These are phyloP conservation scores for Cronartium quercuum DNA, from an alignment of 1,284 basidiomycete genomes.

Conservation along the genomic window DNA sequence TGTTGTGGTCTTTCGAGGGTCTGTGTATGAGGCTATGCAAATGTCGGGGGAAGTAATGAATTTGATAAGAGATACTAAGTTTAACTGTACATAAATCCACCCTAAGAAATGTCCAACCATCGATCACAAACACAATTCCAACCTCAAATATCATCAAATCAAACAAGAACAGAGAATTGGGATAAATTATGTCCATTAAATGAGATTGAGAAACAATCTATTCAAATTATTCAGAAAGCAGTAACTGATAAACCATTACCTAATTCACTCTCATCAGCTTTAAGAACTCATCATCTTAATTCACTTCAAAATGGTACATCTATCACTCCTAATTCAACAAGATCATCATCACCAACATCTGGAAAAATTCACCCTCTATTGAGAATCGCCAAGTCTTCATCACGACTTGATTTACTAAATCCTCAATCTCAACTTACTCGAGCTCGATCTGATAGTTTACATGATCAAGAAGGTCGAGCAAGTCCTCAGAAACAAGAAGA, in stretches of 20 bases:
- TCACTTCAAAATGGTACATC: background rate
- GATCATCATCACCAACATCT: background rate
- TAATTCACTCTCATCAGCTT: no score
- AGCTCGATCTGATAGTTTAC: no score
- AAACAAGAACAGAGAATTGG: conserved; percentile 13
- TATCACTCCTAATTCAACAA: background rate
- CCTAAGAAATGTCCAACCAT: no score
- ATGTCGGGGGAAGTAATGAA: no score
- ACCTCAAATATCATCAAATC: no score
- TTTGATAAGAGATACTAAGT: no score
- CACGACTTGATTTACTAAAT: background rate
- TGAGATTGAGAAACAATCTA: conserved; percentile 13
- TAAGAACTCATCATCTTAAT: background rate
- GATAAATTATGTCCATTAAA: conserved; percentile 10
- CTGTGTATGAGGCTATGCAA: no score
- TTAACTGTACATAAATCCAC: no score
- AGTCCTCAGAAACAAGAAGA: background rate
- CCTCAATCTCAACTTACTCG: background rate
- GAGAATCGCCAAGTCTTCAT: background rate
- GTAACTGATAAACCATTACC: background rate
- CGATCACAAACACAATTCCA: no score
- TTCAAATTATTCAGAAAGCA: conserved; percentile 15
- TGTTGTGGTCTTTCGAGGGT: no score
- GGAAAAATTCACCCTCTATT: background rate
- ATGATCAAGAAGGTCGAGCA: no score